Evolutionary conservation across 371 early-diverging fungal species (phyloP).

Genomic region (Mortierella sp.): DNA sequence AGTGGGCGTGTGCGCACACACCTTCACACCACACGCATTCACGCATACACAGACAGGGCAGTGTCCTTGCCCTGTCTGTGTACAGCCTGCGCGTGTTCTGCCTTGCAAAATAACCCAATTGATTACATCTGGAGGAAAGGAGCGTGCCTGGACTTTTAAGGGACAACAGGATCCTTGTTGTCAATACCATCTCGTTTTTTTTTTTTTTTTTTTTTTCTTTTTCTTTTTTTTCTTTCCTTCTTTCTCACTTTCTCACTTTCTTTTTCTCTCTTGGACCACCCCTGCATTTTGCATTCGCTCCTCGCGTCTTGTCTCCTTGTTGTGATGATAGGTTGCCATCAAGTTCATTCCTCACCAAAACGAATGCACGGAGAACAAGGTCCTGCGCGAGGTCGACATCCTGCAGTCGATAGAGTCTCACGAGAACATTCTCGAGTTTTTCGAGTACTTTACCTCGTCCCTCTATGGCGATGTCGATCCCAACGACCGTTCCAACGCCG

Average conservation of each 20-base stretch:
- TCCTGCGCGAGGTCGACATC: slow-evolving; percentile 40
- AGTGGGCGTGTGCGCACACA: no score
- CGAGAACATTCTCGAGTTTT: slow-evolving; percentile 39
- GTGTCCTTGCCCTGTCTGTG: not conserved
- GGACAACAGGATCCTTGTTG: not conserved
- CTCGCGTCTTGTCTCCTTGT: not conserved
- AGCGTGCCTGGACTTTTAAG: not conserved
- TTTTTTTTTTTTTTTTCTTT: not conserved
- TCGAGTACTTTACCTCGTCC: slow-evolving; percentile 41
- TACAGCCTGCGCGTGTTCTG: not conserved
- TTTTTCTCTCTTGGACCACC: not conserved
- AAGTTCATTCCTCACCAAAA: slow-evolving; percentile 44
- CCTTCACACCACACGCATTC: no score
- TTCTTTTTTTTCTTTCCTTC: not conserved
- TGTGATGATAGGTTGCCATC: slow-evolving; percentile 38
- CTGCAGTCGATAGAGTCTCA: slow-evolving; percentile 37
- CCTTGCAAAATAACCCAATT: not conserved
- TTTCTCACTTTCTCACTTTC: not conserved
- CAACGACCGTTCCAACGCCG: slow-evolving; percentile 38
- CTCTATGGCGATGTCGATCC: slow-evolving; percentile 34
- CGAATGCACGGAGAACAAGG: slow-evolving; percentile 14
- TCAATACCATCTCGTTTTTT: not conserved
- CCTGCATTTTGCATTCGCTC: not conserved
- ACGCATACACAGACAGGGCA: not conserved
- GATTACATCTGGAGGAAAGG: not conserved